Conservation (phyloP, 2,329 filamentous ascomycete genomes). For the Paecilomyces sp. region DNA sequence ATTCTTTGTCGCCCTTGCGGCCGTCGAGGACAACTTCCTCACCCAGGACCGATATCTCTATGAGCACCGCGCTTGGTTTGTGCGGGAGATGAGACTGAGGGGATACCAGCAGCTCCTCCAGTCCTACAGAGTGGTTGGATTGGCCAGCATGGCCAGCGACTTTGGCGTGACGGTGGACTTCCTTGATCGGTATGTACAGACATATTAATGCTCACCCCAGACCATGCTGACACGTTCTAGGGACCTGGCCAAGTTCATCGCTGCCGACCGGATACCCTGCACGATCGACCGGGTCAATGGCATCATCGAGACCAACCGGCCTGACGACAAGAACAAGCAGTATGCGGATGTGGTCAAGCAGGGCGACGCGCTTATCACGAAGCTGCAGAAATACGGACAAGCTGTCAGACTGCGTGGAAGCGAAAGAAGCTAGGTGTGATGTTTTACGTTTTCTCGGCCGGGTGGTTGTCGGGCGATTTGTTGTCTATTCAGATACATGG, state of each 20-base stretch:
- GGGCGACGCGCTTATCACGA: conserved; percentile 95
- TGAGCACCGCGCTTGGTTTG: conserved; percentile 95
- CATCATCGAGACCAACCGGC: conserved; percentile 95
- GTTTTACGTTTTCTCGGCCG: neutral
- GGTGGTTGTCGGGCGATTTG: neutral
- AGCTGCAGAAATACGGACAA: conserved; percentile 98
- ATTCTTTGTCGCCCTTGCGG: conserved; percentile 84
- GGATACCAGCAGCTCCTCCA: conserved; percentile 96
- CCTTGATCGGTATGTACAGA: conserved; percentile 67
- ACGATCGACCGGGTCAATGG: conserved; percentile 96
- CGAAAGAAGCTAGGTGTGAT: conserved; percentile 62
- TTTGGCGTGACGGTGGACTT: conserved; percentile 97
- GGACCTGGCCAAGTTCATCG: conserved; percentile 95
- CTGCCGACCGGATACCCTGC: conserved; percentile 86
- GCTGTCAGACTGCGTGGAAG: conserved; percentile 89
- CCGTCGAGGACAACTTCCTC: conserved; percentile 89
- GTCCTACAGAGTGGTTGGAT: conserved; percentile 93
- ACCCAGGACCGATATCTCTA: conserved; percentile 90
- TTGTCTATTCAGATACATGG: neutral
- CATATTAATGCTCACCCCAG: neutral
- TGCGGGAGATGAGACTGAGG: conserved; percentile 93
- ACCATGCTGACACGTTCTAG: conserved; percentile 38
- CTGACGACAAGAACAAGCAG: conserved; percentile 99
- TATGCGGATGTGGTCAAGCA: conserved; percentile 97
- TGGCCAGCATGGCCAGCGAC: conserved; percentile 93